Base-by-base conservation (phyloP, 208 protist species). In the Leishmania turanica region DNA sequence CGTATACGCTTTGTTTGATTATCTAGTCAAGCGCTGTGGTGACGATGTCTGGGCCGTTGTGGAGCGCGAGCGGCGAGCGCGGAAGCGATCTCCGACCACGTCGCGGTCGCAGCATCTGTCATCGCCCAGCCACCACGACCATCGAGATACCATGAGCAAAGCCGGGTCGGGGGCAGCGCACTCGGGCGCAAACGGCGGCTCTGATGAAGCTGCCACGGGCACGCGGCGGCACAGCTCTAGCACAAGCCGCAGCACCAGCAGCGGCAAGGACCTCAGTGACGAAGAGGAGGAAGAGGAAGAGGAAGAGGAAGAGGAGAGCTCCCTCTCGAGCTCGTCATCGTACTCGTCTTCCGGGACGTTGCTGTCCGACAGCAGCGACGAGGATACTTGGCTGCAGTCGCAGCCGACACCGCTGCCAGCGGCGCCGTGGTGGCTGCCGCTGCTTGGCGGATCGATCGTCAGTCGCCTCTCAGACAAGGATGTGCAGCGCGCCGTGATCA, bases 361-460 rank as follows among this genome's bases (percentile, higher is more conserved):
- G 17, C 24, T 56, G 17, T 40, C 17, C 64, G 85, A 86, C 3
- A 51, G 62, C 51, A 82, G 77, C 78, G 84, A 82, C 3, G 66
- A 82, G 37, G 78, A 84, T 51, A 3, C 73, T 17, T 84, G 83
- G 84, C 72, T 92, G 4, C 60, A 78, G 8, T 27, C 88, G 49
- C 89, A 92, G 69, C 82, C 77, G 8, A 75, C 80, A 9, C 87
- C 90, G 19, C 62, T 94, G 4, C 78, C 80, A 49, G 71, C 85
- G 9, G 69, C 81, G 7, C 90, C 92, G 11, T 93, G 90, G 90
- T 82, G 85, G 84, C 65, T 93, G 2, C 84, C 90, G 60, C 56
- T 95, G 13, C n/a, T 95, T 11, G 91, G 91, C 8, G 91, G 82
- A 5, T 93, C 89, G 0, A 66, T 95, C 21, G 83, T 93, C 34